Conservation (phyloP, 441 rosid genomes). For the Adansonia rubrostipa region DNA sequence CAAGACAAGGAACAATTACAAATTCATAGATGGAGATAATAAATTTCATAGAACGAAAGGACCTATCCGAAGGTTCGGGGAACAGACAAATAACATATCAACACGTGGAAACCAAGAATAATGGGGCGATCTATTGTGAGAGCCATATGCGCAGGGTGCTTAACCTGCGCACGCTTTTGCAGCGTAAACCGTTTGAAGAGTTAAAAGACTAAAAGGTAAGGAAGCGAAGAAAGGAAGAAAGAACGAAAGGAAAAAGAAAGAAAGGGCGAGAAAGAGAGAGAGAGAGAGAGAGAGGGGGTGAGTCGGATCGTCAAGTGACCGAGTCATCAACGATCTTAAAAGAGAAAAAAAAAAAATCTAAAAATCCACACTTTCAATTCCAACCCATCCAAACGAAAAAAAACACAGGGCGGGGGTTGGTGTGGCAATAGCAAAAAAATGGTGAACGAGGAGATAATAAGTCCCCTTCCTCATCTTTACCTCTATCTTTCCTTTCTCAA, state of each 20-base stretch:
- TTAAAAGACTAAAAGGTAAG: no score
- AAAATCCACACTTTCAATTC: neutral
- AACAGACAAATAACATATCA: neutral
- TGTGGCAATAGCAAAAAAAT: conserved; percentile 82
- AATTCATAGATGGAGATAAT: neutral
- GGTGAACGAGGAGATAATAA: conserved; percentile 64
- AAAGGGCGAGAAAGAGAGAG: neutral
- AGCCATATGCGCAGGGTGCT: conserved; percentile 29
- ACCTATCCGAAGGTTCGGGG: neutral
- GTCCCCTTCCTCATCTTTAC: conserved; percentile 44
- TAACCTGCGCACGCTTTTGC: conserved; percentile 57
- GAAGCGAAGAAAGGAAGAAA: conserved; percentile 19
- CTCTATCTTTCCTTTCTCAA: conserved; percentile 45
- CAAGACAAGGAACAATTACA: no score
- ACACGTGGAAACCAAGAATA: neutral
- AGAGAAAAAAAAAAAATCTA: conserved; percentile 23
- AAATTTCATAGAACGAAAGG: neutral
- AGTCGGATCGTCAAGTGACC: conserved; percentile 42
- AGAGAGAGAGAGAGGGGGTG: conserved; percentile 1
- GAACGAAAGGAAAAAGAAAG: conserved; percentile 22
- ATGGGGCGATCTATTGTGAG: conserved; percentile 33
- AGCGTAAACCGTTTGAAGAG: conserved; percentile 36
- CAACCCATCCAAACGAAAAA: conserved; percentile 27
- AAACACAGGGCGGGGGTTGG: conserved; percentile 39
- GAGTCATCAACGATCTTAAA: conserved; percentile 27